Evolutionary conservation across 208 protist genomes (phyloP).

Genomic region (Angomonas deanei): DNA sequence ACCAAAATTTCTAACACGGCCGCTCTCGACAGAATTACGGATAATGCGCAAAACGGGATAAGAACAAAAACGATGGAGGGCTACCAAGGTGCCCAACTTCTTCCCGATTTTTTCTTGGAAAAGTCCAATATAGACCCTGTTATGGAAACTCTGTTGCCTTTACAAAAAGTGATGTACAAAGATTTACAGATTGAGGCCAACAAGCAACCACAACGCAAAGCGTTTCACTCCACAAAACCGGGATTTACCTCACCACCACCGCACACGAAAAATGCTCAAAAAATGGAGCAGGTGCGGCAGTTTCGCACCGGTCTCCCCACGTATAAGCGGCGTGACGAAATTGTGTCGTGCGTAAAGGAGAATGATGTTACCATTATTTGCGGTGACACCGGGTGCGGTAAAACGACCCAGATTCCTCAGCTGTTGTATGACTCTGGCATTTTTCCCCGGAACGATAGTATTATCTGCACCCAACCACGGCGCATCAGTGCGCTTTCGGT

Average conservation of each 20-base stretch:
- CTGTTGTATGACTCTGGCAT: slow-evolving; percentile 63
- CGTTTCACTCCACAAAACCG: slow-evolving; percentile 33
- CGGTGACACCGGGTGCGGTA: slow-evolving; percentile 97
- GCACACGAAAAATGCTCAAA: slow-evolving; percentile 3
- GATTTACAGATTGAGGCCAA: slow-evolving; percentile 35
- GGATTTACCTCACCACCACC: slow-evolving; percentile 28
- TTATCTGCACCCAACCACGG: slow-evolving; percentile 89
- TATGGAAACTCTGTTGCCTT: slow-evolving; percentile 15
- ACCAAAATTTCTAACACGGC: slow-evolving; percentile 43
- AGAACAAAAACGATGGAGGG: slow-evolving; percentile 63
- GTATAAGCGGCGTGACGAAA: slow-evolving; percentile 37
- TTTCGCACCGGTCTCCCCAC: slow-evolving; percentile 61
- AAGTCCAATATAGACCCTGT: slow-evolving; percentile 21
- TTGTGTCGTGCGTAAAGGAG: slow-evolving; percentile 47
- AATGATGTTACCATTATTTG: slow-evolving; percentile 84
- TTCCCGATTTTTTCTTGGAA: slow-evolving; percentile 38
- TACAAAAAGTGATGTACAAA: slow-evolving; percentile 42
- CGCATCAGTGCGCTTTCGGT: slow-evolving; percentile 90
- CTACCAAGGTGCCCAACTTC: slow-evolving; percentile 71
- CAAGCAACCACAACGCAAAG: slow-evolving; percentile 8
- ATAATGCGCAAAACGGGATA: slow-evolving; percentile 29
- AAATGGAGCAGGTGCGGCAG: slow-evolving; percentile 29
- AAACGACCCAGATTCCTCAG: slow-evolving; percentile 95
- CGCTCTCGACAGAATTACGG: slow-evolving; percentile 23
- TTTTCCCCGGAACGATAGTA: slow-evolving; percentile 40